These are phyloP conservation scores for Aquilaria sinensis DNA, from an alignment of 345 rosid genomes.

Conservation along the genomic window DNA sequence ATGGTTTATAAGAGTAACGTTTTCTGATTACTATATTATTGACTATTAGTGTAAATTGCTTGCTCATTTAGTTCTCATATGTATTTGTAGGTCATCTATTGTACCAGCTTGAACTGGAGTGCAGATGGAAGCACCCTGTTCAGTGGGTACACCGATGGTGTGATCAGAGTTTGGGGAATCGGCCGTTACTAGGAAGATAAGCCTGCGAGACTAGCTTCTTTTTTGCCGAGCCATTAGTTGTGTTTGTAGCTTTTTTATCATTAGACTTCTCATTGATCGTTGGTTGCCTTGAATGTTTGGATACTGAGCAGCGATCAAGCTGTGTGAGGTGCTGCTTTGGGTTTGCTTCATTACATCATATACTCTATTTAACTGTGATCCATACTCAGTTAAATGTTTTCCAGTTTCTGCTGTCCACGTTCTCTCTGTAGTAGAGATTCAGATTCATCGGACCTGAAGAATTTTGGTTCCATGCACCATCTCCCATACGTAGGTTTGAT, in stretches of 20 bases:
- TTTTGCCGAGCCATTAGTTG: constrained; percentile 2
- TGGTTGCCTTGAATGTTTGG: constrained; percentile 7
- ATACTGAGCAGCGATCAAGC: constrained; percentile 17
- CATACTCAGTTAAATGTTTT: no score
- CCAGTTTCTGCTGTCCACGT: background rate
- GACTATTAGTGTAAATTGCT: no score
- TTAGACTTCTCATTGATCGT: constrained; percentile 13
- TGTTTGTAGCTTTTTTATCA: constrained; percentile 17
- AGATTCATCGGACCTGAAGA: background rate
- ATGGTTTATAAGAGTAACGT: no score
- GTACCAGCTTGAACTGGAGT: constrained; percentile 95
- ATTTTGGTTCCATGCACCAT: background rate
- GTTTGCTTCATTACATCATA: constrained; percentile 10
- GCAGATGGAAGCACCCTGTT: constrained; percentile 88
- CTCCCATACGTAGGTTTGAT: background rate
- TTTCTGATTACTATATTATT: background rate
- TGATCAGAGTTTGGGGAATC: constrained; percentile 93
- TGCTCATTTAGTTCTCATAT: background rate
- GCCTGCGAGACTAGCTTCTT: background rate
- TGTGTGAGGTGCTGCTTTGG: constrained; percentile 8
- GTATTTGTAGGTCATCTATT: constrained; percentile 63
- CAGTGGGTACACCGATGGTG: constrained; percentile 96
- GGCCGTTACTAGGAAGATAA: constrained; percentile 52
- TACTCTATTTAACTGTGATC: background rate
- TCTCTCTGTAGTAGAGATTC: background rate